phyloP scores from a whole-genome alignment of 2,329 filamentous ascomycete species.

The Ambrosiella cleistominuta region DNA sequence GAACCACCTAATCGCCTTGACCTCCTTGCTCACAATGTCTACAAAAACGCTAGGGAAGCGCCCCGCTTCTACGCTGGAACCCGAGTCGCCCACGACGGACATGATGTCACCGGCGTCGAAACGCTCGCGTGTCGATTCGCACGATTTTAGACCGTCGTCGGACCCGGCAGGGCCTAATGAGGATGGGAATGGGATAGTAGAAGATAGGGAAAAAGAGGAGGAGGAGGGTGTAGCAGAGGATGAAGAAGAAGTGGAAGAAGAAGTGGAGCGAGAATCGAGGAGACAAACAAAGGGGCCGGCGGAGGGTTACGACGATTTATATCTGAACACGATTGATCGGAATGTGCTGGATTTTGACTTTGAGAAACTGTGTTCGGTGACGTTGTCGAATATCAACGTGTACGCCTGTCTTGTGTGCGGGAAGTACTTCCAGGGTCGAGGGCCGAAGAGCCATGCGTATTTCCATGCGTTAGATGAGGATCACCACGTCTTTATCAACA shows the following conservation, averaged over 20 bases:
- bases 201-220: too few relatives aligned
- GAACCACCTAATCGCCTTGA: not conserved
- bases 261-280: constrained; percentile 20
- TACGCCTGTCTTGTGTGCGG: constrained; percentile 95
- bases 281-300: constrained; percentile 40
- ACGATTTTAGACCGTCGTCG: constrained; percentile 13
- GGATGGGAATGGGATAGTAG: constrained; percentile 10
- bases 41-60: constrained; percentile 26
- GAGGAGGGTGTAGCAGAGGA: too few relatives aligned
- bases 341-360: constrained; percentile 94
- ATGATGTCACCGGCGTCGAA: constrained; percentile 42
- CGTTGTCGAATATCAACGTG: constrained; percentile 93
- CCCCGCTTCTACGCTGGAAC: constrained; percentile 23
- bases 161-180: constrained; percentile 5
- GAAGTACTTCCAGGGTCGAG: constrained; percentile 92
- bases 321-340: constrained; percentile 92
- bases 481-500: constrained; percentile 97
- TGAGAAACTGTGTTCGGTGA: constrained; percentile 93
- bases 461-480: constrained; percentile 90
- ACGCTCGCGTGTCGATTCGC: constrained; percentile 31
- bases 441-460: constrained; percentile 88
- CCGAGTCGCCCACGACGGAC: constrained; percentile 28
- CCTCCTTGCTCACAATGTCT: not conserved
- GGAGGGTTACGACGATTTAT: constrained; percentile 84
- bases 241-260: constrained; percentile 25